Percentiles rank a stretch among this genome's conserved stretches.
Evolutionary conservation across 2,329 filamentous ascomycete species (phyloP).

Genomic region (Nemania sp.): DNA sequence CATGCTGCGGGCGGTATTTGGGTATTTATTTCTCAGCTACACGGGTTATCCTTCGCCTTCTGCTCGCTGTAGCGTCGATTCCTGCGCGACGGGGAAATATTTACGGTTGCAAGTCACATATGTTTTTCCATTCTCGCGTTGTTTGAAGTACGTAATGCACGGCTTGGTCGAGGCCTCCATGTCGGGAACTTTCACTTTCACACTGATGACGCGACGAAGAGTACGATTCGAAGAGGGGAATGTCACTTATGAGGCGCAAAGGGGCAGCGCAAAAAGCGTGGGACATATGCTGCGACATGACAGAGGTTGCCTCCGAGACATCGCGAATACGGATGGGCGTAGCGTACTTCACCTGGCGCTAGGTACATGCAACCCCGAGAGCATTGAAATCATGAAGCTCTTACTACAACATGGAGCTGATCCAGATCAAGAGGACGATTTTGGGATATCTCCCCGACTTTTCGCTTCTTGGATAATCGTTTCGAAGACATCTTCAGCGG

Average conservation of each 20-base stretch:
- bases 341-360: not conserved
- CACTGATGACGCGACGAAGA: not conserved
- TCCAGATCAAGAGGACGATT: not conserved
- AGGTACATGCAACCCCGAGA: not conserved
- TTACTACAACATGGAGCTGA: slow-evolving; percentile 4
- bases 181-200: slow-evolving; percentile 1
- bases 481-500: not conserved
- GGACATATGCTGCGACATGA: not conserved
- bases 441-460: not conserved
- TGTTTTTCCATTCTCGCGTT: not conserved
- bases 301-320: not conserved
- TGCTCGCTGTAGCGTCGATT: not conserved
- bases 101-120: not conserved
- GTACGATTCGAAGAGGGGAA: not conserved
- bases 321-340: not conserved
- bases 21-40: slow-evolving; percentile 9
- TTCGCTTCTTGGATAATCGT: not conserved
- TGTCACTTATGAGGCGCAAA: not conserved
- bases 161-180: not conserved
- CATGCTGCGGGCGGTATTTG: not conserved
- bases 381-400: not conserved
- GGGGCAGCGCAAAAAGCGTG: not conserved
- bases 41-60: slow-evolving; percentile 2
- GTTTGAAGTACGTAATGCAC: slow-evolving; percentile 1
- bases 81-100: not conserved